Conservation (phyloP, 805 yeast genomes). For the Schwanniomyces pseudopolymorphus region DNA sequence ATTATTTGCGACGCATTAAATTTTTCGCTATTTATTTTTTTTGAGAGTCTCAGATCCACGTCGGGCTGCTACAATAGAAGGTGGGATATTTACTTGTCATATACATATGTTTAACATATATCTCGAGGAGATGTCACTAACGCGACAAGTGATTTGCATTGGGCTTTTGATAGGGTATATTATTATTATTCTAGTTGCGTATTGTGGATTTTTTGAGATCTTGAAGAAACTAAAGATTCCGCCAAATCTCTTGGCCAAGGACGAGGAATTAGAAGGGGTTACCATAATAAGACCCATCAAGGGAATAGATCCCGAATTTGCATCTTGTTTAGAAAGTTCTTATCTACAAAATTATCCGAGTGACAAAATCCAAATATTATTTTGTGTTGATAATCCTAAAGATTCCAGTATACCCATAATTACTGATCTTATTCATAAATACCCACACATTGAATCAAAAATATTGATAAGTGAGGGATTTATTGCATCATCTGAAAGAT, state of each 20-base stretch:
- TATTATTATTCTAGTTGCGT: constrained; percentile 35
- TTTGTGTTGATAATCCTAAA: constrained; percentile 63
- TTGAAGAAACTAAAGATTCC: constrained; percentile 24
- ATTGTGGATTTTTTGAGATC: constrained; percentile 41
- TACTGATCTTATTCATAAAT: constrained; percentile 45
- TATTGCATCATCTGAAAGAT: constrained; percentile 9
- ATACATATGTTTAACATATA: constrained; percentile 1
- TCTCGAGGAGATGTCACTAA: constrained; percentile 4
- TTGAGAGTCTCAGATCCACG: neutral
- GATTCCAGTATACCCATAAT: constrained; percentile 71
- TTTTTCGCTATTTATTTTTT: neutral
- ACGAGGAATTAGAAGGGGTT: constrained; percentile 42
- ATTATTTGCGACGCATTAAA: neutral
- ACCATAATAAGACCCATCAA: constrained; percentile 80
- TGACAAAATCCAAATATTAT: constrained; percentile 61
- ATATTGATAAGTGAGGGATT: constrained; percentile 43
- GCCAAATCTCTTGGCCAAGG: constrained; percentile 6
- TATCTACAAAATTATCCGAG: constrained; percentile 67
- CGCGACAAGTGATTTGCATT: constrained; percentile 1
- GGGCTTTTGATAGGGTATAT: constrained; percentile 38
- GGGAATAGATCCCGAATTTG: constrained; percentile 78
- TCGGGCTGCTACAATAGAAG: neutral
- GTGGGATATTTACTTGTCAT: neutral
- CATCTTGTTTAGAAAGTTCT: constrained; percentile 63
- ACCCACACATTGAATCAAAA: constrained; percentile 58